These are phyloP conservation scores for Colletotrichum cordylinicola DNA, from an alignment of 2,329 filamentous ascomycete genomes.

Conservation along the genomic window DNA sequence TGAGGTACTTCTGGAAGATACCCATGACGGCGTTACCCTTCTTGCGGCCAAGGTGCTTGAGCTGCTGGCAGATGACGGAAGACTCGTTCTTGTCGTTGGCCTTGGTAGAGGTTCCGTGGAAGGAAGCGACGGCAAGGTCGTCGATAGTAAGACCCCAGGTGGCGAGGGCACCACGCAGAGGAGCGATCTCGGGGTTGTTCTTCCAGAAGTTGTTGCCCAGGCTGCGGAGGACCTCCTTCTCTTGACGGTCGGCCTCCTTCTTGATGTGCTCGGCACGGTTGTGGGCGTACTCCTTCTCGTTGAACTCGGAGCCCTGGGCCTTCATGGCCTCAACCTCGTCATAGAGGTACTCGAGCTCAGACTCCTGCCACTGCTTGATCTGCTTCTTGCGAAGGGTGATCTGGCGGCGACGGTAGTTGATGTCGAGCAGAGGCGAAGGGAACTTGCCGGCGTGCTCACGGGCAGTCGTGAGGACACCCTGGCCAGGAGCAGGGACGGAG, in stretches of 20 bases:
- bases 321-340: conserved; percentile 94
- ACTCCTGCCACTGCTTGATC: conserved; percentile 96
- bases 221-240: conserved; percentile 90
- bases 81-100: conserved; percentile 99
- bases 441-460: conserved; percentile 91
- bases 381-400: conserved; percentile 92
- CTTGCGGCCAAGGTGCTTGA: conserved; percentile 90
- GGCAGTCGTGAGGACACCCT: conserved; percentile 95
- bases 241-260: conserved; percentile 83
- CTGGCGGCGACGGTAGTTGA: conserved; percentile 96
- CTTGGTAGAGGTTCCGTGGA: conserved; percentile 98
- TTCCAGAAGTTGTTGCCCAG: conserved; percentile 99
- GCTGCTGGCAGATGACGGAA: conserved; percentile 94
- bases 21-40: conserved; percentile 96
- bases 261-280: conserved; percentile 88
- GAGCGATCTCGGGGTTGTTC: conserved; percentile 90
- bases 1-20: conserved; percentile 99
- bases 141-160: conserved; percentile 99
- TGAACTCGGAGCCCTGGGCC: conserved; percentile 73
- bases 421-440: conserved; percentile 93
- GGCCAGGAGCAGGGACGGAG: conserved; percentile 93
- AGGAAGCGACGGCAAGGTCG: conserved; percentile 92
- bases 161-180: conserved; percentile 91
- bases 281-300: conserved; percentile 84
- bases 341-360: conserved; percentile 89